Evolutionary conservation across 1,139 yeast genomes (phyloP), one percentile per base, ranked within the genome.

Genomic region (Hanseniaspora sp.): DNA sequence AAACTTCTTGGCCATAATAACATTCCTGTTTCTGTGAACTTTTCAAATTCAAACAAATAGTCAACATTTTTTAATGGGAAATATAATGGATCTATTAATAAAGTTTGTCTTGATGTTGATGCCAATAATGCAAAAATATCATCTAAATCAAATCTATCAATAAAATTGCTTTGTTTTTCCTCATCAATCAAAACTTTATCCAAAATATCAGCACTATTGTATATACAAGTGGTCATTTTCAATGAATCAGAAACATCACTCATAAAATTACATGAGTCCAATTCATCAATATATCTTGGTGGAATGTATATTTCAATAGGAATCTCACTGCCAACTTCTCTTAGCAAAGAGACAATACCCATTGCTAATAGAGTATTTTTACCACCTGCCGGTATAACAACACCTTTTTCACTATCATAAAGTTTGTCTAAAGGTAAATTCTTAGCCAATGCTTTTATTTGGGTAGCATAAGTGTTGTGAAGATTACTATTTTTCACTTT

Each of bases 1-100:
- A 94, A 84, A 65, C 78, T 84, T 67, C 85, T 94, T 6, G 94
- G 92, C 90, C 94, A 85, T 35, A 82, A 70, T 3, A 85, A 75
- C 69, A 82, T 73, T 1, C 92, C 90, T 49, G 73, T 67, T 15
- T 73, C 63, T 40, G 66, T 66, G 66, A 75, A 85, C 8, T 86
- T 77, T 40, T 76, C 76, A 54, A 77, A 71, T 9, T 71, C 71
- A 61, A 84, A 79, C 3, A 83, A 64, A 29, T 65, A 62, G 60
- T 77, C 82, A n/a, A 86, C 80, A 6, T 76, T 70, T 60, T 73
- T 74, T 1, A 81, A 74, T 0, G 90, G 87, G 54, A 81, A 74
- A 59, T 82, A 80, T 64, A 86, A 95, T 49, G 92, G 82, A 64
- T 86, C 95, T 58, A 86, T 68, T 53, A 86, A 71, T 54, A 85